A percentile compares a stretch with the other conserved stretches of the same genome.
These are phyloP conservation scores for Trichoderma gamsii DNA, from an alignment of 495 filamentous ascomycete species.

Conservation along the genomic window DNA sequence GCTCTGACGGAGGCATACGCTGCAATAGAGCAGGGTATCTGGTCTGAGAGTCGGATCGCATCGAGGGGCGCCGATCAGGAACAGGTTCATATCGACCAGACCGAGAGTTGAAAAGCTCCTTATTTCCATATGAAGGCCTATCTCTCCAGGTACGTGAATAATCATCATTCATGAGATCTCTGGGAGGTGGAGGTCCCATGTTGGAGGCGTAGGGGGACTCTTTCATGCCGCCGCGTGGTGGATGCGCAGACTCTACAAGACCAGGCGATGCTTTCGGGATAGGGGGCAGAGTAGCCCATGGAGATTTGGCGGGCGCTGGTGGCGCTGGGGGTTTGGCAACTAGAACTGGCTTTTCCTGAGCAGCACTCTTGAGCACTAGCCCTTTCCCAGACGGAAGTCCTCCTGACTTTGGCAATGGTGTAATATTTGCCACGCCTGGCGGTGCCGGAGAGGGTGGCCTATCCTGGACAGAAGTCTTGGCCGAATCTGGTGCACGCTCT, in stretches of 20 bases:
- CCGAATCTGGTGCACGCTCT: conserved; percentile 30
- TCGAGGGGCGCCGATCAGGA: conserved; percentile 64
- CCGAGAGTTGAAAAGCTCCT: conserved; percentile 88
- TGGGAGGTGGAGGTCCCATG: conserved; percentile 43
- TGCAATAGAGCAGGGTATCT: conserved; percentile 79
- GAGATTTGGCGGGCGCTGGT: conserved; percentile 73
- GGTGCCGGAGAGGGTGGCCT: conserved; percentile 38
- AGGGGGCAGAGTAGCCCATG: conserved; percentile 82
- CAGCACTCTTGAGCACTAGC: conserved; percentile 59
- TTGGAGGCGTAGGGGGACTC: conserved; percentile 31
- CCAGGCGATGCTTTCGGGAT: conserved; percentile 74
- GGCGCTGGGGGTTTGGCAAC: conserved; percentile 72
- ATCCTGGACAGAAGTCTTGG: conserved; percentile 22
- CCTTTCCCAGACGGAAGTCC: conserved; percentile 43
- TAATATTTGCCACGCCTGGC: conserved; percentile 23
- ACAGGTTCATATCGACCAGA: conserved; percentile 93
- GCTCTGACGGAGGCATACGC: conserved; percentile 54
- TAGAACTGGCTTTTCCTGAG: conserved; percentile 66
- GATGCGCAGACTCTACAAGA: conserved; percentile 37
- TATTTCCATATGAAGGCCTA: conserved; percentile 46
- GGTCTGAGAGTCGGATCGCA: conserved; percentile 58
- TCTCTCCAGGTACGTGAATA: conserved; percentile 87
- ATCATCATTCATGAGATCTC: conserved; percentile 90
- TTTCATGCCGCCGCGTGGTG: conserved; percentile 3
- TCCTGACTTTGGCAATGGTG: conserved; percentile 36